These are phyloP conservation scores for Ceratocystis papillata DNA, from an alignment of 2,329 filamentous ascomycete genomes.

Conservation along the genomic window DNA sequence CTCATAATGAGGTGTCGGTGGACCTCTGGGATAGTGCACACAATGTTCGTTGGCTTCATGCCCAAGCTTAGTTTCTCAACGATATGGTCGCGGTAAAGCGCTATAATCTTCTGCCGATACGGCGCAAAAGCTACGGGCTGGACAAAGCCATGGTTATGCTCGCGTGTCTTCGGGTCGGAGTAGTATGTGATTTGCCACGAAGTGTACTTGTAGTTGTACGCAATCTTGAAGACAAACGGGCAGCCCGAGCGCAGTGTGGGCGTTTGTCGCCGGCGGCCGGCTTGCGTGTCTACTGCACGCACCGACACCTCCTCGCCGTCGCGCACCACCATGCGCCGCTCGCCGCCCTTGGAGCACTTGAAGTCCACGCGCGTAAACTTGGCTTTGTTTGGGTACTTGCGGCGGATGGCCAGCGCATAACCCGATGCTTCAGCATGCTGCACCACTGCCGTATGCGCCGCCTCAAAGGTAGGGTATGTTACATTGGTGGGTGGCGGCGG, in stretches of 20 bases:
- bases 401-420: neutral
- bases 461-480: neutral
- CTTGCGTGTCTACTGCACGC: neutral
- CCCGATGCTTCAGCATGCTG: neutral
- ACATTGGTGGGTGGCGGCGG: neutral
- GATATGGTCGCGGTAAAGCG: neutral
- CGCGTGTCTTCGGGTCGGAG: neutral
- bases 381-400: neutral
- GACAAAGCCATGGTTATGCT: neutral
- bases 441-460: neutral
- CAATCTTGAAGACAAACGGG: neutral
- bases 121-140: neutral
- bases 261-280: neutral
- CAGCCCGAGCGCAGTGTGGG: neutral
- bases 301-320: neutral
- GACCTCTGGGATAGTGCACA: neutral
- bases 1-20: neutral
- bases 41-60: neutral
- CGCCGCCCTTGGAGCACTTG: neutral
- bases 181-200: neutral
- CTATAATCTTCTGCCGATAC: neutral
- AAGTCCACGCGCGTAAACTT: neutral
- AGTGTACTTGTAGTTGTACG: neutral
- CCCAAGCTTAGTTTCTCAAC: neutral
- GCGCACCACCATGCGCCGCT: neutral